Evolutionary conservation across 495 filamentous ascomycete species (phyloP).

Genomic region (Ascobolus immersus): DNA sequence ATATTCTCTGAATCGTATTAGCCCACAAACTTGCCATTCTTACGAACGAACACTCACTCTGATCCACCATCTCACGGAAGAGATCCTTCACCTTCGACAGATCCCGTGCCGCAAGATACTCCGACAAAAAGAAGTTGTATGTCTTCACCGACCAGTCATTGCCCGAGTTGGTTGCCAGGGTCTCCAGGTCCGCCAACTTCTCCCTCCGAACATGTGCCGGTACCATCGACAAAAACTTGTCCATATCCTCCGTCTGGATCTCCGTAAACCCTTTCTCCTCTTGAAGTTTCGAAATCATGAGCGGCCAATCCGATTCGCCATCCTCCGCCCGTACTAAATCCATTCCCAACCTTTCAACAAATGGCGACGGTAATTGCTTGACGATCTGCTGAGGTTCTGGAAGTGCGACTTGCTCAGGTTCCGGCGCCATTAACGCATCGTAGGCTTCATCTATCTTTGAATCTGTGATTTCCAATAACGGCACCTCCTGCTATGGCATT

Average conservation of each 20-base stretch:
- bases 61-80: not conserved
- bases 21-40: not conserved
- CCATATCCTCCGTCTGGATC: conserved; percentile 9
- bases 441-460: conserved; percentile 13
- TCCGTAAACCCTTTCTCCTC: conserved; percentile 9
- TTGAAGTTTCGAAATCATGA: conserved; percentile 6
- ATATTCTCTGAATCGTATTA: conserved; percentile 9
- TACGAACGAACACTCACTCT: not conserved
- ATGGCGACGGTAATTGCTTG: conserved; percentile 4
- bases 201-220: too few species aligned
- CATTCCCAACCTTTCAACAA: conserved; percentile 7
- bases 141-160: too few species aligned
- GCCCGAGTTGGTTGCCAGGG: too few species aligned
- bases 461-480: conserved; percentile 12
- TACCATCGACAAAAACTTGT: conserved; percentile 11
- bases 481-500: conserved; percentile 6
- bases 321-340: conserved; percentile 3
- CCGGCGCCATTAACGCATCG: conserved; percentile 11
- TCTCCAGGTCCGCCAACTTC: too few species aligned
- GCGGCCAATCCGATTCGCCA: conserved; percentile 3
- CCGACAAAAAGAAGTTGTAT: too few species aligned
- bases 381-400: conserved; percentile 8
- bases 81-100: conserved; percentile 10
- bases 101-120: too few species aligned
- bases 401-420: conserved; percentile 6